Evolutionary conservation across 768 basidiomycete genomes (phyloP).

Genomic region (Boletus tomentosulus): DNA sequence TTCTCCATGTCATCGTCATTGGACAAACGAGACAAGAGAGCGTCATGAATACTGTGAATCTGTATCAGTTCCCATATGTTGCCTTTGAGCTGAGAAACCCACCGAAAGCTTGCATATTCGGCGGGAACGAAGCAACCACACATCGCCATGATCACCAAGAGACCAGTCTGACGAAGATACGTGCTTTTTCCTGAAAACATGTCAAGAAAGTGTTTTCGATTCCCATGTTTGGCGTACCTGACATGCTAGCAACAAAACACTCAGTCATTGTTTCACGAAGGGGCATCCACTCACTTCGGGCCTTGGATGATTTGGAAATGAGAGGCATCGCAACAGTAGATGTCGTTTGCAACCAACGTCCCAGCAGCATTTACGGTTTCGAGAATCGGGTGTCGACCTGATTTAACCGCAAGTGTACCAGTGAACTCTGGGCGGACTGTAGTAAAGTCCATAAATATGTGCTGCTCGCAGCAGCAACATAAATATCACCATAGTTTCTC

Average conservation of each 20-base stretch:
- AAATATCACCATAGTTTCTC: slow-evolving; percentile 43
- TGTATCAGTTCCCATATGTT: neutral
- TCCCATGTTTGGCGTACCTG: slow-evolving; percentile 33
- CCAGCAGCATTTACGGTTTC: slow-evolving; percentile 68
- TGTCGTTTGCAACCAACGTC: slow-evolving; percentile 82
- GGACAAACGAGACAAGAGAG: slow-evolving; percentile 80
- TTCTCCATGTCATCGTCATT: slow-evolving; percentile 94
- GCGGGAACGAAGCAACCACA: slow-evolving; percentile 91
- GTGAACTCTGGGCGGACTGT: slow-evolving; percentile 90
- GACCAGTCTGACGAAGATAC: slow-evolving; percentile 81
- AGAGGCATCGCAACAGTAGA: slow-evolving; percentile 80
- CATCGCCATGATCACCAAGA: slow-evolving; percentile 84
- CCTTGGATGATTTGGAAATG: slow-evolving; percentile 92
- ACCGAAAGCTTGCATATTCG: slow-evolving; percentile 89
- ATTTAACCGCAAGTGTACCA: slow-evolving; percentile 83
- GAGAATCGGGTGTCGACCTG: slow-evolving; percentile 83
- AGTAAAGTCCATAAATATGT: neutral
- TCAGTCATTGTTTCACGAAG: neutral
- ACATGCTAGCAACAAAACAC: slow-evolving; percentile 46
- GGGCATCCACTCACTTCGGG: slow-evolving; percentile 59
- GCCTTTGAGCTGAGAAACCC: neutral
- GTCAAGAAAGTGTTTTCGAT: neutral
- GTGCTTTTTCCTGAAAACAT: slow-evolving; percentile 76
- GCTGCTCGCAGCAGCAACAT: neutral
- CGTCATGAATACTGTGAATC: slow-evolving; percentile 64